These are phyloP conservation scores for Teratosphaeria nubilosa DNA, from an alignment of 2,329 filamentous ascomycete genomes.

Conservation along the genomic window DNA sequence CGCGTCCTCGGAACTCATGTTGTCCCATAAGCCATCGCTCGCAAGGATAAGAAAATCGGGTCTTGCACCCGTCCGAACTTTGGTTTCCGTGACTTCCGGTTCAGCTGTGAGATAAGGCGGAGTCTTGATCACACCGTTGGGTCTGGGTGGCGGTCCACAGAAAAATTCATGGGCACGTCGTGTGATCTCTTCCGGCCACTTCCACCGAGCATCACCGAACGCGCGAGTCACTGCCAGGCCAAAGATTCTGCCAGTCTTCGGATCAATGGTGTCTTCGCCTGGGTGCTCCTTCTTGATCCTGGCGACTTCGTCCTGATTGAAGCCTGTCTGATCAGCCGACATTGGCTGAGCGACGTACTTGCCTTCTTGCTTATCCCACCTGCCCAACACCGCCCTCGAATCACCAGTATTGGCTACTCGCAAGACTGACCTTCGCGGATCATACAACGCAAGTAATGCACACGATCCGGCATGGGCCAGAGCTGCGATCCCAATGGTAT, in stretches of 20 bases:
- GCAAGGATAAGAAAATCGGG: constrained; percentile 56
- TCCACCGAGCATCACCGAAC: constrained; percentile 61
- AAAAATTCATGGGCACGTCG: constrained; percentile 36
- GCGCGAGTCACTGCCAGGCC: constrained; percentile 54
- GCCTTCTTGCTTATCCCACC: constrained; percentile 31
- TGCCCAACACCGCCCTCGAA: constrained; percentile 55
- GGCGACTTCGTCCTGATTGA: constrained; percentile 48
- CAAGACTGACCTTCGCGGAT: constrained; percentile 43
- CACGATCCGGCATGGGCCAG: constrained; percentile 48
- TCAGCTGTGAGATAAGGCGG: constrained; percentile 61
- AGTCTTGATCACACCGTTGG: constrained; percentile 34
- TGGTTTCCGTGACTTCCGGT: constrained; percentile 51
- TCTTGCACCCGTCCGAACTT: constrained; percentile 35
- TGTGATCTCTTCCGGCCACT: constrained; percentile 48
- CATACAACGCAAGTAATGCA: constrained; percentile 53
- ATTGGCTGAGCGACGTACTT: constrained; percentile 46
- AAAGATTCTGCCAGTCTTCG: constrained; percentile 48
- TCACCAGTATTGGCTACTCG: constrained; percentile 59
- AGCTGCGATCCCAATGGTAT: constrained; percentile 21
- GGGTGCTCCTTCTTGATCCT: constrained; percentile 51
- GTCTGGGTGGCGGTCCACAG: constrained; percentile 39
- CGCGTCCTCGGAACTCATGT: constrained; percentile 23
- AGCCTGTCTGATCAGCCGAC: constrained; percentile 57
- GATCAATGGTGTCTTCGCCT: constrained; percentile 47
- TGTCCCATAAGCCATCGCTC: constrained; percentile 53